Conservation (phyloP, 164 flowering plant species). For the Pachysandra terminalis region DNA sequence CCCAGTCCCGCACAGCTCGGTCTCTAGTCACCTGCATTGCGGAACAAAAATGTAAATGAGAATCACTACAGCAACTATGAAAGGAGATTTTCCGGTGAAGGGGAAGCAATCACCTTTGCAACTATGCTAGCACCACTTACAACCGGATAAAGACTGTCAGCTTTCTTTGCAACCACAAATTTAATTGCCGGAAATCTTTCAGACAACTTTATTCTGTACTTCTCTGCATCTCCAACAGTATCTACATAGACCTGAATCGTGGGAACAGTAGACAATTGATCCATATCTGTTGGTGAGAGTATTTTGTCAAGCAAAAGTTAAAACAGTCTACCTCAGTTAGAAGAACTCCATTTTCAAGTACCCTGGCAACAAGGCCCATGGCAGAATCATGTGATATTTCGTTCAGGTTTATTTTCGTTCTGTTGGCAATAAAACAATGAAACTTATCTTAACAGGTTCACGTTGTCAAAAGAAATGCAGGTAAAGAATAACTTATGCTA, state of each 20-base stretch:
- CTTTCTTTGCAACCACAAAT: constrained; percentile 93
- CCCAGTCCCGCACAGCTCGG: constrained; percentile 70
- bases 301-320: too few species aligned
- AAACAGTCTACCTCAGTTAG: constrained; percentile 64
- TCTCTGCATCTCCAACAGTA: constrained; percentile 93
- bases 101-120: constrained; percentile 60
- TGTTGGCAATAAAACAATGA: constrained; percentile 23
- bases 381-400: constrained; percentile 95
- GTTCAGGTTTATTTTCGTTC: constrained; percentile 80
- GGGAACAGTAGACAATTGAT: neutral
- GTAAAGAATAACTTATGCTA: constrained; percentile 10
- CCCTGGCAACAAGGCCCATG: constrained; percentile 70
- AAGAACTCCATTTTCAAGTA: constrained; percentile 70
- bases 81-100: constrained; percentile 1
- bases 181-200: constrained; percentile 73
- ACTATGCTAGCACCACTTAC: constrained; percentile 98
- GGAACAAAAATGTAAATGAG: neutral
- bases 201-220: constrained; percentile 63
- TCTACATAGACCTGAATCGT: constrained; percentile 80
- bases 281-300: too few species aligned
- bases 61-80: neutral
- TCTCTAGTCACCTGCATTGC: constrained; percentile 80
- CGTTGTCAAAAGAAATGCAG: neutral
- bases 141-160: constrained; percentile 94
- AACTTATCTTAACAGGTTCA: constrained; percentile 1